Conservation (phyloP, 768 basidiomycete genomes). For the Leccinum imitatum region DNA sequence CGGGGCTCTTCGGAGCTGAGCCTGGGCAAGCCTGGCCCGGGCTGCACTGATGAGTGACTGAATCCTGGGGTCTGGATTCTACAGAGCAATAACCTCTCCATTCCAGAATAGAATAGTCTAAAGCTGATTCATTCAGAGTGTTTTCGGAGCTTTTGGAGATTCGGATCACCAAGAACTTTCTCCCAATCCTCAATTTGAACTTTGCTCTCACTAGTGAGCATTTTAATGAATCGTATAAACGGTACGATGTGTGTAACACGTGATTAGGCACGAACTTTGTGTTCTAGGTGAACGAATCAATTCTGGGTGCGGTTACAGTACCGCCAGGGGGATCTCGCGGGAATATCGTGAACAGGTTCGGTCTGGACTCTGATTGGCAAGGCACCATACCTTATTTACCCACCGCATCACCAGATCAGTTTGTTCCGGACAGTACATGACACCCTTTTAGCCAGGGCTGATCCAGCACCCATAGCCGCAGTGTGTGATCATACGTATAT, state of each 20-base stretch:
- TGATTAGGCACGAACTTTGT: not conserved
- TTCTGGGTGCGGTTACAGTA: too few species aligned
- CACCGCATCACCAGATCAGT: not conserved
- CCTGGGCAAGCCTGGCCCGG: too few species aligned
- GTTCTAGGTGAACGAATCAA: too few species aligned
- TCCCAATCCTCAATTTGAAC: too few species aligned
- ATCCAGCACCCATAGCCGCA: not conserved
- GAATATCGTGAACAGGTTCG: not conserved
- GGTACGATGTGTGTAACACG: too few species aligned
- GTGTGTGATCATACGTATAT: not conserved
- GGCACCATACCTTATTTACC: not conserved
- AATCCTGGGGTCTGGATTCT: not conserved
- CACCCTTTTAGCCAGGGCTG: not conserved
- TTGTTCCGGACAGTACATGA: not conserved
- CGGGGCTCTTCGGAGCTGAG: not conserved
- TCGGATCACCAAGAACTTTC: not conserved
- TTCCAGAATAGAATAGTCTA: too few species aligned
- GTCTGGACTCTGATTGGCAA: not conserved
- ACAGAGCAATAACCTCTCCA: not conserved
- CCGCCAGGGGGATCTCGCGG: too few species aligned
- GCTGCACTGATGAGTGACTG: too few species aligned
- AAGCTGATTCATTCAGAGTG: too few species aligned
- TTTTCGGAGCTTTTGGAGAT: not conserved
- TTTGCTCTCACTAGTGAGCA: too few species aligned
- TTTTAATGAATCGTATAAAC: too few species aligned